Base-by-base conservation (phyloP, 1,284 basidiomycete species). In the Coniophora puteana region DNA sequence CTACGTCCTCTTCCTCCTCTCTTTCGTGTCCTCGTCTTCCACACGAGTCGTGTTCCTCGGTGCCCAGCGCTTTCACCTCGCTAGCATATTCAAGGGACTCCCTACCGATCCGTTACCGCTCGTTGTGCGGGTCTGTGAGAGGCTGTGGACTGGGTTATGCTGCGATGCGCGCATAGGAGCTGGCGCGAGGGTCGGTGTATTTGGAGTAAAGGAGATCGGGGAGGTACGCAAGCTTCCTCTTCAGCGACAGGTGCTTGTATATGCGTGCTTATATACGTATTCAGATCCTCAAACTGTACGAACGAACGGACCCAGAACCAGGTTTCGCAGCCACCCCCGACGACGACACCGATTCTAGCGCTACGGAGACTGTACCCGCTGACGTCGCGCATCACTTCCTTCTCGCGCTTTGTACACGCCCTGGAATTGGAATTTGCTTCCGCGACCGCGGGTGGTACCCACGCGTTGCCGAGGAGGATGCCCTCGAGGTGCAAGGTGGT, bases 371-470 rank as follows among this genome's bases (percentile, higher is more conserved):
- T 68, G 63, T 79, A 16, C 79, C 90, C 0, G 89, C 89, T 0
- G 86, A 95, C 46, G 70, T 96, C 5, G 83, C 79, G 0, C 88
- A 92, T 48, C 90, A 93, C 53, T 96, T 96, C 58, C 66, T 97
- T 5, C 74, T 95, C 31, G 88, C 86, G 8, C 78, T 93, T n/a
- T 90, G 87, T 51, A 87, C 89, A 0, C 80, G 79, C 20, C 89
- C 89, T 0, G 91, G 91, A 0, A 68, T 74, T 14, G 94, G 93
- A 0, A 71, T 97, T 17, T 96, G 93, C 58, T 97, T 95, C 63
- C 76, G 71, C 35, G 92, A 95, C 57, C 74, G 79, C 12, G 93
- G 93, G 1, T 97, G 93, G 93, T 97, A 96, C 55, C 82, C 82
- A 2, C 78, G 89, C 3, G 14, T 33, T 13, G 58, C 59, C 7